phyloP scores from a whole-genome alignment of 169 alveolate species.

The Plasmodium blacklocki region DNA sequence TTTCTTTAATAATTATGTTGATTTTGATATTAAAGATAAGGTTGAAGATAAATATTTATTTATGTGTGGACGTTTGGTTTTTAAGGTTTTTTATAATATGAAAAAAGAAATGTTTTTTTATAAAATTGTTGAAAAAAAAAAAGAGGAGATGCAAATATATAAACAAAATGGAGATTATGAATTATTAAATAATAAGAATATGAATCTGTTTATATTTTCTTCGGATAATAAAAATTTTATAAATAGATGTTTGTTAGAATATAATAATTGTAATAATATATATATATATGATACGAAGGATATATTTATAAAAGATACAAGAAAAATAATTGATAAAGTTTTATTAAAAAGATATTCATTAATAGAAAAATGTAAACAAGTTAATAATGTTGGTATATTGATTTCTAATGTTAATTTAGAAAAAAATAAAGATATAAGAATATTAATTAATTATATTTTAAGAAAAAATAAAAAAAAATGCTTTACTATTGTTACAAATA shows the following conservation, averaged over 20 bases:
- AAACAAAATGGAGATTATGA: neutral
- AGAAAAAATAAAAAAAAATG: conserved; percentile 67
- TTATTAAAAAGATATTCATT: conserved; percentile 75
- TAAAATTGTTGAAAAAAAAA: conserved; percentile 16
- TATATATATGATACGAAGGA: conserved; percentile 1
- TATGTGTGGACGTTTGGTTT: conserved; percentile 46
- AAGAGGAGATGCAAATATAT: neutral
- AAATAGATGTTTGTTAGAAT: conserved; percentile 36
- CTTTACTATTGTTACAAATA: conserved; percentile 77
- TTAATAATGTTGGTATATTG: conserved; percentile 78
- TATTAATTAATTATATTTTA: conserved; percentile 52
- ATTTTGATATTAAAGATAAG: conserved; percentile 17
- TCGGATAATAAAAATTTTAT: conserved; percentile 7
- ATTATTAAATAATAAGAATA: neutral
- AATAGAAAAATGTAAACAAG: conserved; percentile 78
- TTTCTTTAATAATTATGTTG: conserved; percentile 10
- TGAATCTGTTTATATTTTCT: conserved; percentile 30
- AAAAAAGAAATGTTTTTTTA: conserved; percentile 13
- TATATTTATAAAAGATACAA: conserved; percentile 1
- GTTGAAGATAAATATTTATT: conserved; percentile 17
- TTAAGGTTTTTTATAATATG: conserved; percentile 16
- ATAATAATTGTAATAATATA: conserved; percentile 9
- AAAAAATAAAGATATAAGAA: conserved; percentile 62
- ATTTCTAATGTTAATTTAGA: conserved; percentile 71
- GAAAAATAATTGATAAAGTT: conserved; percentile 18